A percentile compares a stretch with the other conserved stretches of the same genome.
These are phyloP conservation scores for Raffaelea arxii DNA, from an alignment of 2,329 filamentous ascomycete species.

Conservation along the genomic window DNA sequence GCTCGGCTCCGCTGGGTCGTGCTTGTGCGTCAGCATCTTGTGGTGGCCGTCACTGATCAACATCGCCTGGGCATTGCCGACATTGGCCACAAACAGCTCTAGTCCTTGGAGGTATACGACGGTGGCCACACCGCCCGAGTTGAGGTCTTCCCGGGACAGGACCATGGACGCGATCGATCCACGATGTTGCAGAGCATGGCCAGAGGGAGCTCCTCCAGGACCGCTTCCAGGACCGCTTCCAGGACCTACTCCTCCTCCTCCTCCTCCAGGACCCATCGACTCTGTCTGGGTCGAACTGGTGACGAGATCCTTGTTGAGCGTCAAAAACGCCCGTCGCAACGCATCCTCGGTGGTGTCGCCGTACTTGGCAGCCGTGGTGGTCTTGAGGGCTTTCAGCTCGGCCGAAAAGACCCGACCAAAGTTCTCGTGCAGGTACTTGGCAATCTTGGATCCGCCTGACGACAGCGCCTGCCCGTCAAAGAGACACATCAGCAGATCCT, in stretches of 20 bases:
- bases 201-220: slow-evolving; percentile 16
- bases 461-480: slow-evolving; percentile 91
- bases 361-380: no score
- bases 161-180: slow-evolving; percentile 59
- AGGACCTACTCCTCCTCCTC: no score
- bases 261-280: no score
- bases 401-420: slow-evolving; percentile 77
- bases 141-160: slow-evolving; percentile 79
- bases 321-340: slow-evolving; percentile 73
- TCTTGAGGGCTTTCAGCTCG: slow-evolving; percentile 67
- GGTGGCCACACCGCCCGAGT: slow-evolving; percentile 84
- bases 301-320: slow-evolving; percentile 88
- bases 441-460: slow-evolving; percentile 85
- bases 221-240: neutral
- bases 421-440: slow-evolving; percentile 93
- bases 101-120: slow-evolving; percentile 83
- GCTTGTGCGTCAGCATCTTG: slow-evolving; percentile 77
- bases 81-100: slow-evolving; percentile 88
- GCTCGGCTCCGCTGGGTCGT: slow-evolving; percentile 78
- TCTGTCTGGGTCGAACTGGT: slow-evolving; percentile 68
- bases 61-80: slow-evolving; percentile 93
- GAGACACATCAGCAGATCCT: slow-evolving; percentile 84
- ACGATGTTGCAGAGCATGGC: slow-evolving; percentile 50
- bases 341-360: slow-evolving; percentile 75
- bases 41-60: slow-evolving; percentile 81